Evolutionary conservation across 2,329 filamentous ascomycete genomes (phyloP).

Genomic region (Drechslerella stenobrocha): DNA sequence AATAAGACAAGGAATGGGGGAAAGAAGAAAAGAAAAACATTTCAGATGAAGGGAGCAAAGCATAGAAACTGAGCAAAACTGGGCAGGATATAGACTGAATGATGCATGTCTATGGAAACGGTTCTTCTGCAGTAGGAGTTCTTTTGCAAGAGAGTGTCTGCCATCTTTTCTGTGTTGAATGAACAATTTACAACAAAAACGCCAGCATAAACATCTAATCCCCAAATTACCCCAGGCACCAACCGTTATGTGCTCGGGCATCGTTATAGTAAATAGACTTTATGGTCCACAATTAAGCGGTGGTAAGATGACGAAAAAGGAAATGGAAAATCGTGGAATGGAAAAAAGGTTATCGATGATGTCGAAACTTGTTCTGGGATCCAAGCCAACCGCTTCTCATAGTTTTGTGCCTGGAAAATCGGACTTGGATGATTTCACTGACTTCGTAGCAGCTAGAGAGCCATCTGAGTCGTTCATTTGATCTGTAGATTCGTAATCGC

Average conservation of each 20-base stretch:
- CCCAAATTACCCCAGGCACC: not conserved
- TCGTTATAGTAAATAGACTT: no score
- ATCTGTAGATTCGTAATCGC: slow-evolving; percentile 38
- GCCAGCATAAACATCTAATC: not conserved
- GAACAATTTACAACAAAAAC: slow-evolving; percentile 8
- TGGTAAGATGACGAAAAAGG: not conserved
- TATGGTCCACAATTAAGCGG: no score
- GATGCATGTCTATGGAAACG: not conserved
- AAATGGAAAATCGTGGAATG: not conserved
- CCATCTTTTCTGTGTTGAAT: slow-evolving; percentile 1
- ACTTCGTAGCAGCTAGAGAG: slow-evolving; percentile 3
- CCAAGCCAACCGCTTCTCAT: slow-evolving; percentile 8
- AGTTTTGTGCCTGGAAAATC: slow-evolving; percentile 42
- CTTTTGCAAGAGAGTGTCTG: not conserved
- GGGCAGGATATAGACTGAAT: not conserved
- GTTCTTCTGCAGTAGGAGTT: no score
- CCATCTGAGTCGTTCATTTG: slow-evolving; percentile 43
- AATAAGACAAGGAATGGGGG: not conserved
- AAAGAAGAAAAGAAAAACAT: not conserved
- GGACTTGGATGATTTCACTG: slow-evolving; percentile 38
- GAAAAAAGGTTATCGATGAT: not conserved
- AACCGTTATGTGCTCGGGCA: not conserved
- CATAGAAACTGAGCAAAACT: slow-evolving; percentile 4
- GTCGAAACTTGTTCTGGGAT: not conserved
- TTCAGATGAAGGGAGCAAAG: not conserved